phyloP scores from a whole-genome alignment of 1,284 basidiomycete genomes.

The Ceratobasidium sp. region DNA sequence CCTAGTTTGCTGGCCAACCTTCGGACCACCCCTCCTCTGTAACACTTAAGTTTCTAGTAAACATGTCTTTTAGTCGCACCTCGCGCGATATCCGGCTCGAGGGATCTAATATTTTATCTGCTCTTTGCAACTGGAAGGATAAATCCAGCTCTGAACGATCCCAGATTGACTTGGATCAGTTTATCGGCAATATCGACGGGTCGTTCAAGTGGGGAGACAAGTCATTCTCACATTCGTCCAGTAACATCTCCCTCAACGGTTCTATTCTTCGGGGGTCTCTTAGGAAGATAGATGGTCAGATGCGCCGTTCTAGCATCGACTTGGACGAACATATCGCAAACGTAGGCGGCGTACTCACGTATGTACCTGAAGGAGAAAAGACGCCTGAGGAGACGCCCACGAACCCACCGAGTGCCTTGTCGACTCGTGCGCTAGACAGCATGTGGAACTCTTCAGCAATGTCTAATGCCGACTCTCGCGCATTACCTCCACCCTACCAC shows the following conservation, averaged over 20 bases:
- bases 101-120: neutral
- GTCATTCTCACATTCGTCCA: neutral
- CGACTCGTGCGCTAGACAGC: conserved; percentile 4
- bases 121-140: neutral
- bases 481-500: conserved; percentile 68
- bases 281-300: neutral
- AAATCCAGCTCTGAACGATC: neutral
- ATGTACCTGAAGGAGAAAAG: neutral
- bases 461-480: neutral
- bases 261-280: neutral
- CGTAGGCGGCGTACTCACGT: neutral
- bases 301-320: neutral
- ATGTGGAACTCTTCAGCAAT: conserved; percentile 15
- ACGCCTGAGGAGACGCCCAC: neutral
- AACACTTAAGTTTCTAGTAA: no score
- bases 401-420: neutral
- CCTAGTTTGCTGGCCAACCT: no score
- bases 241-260: neutral
- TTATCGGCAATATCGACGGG: neutral
- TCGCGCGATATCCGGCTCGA: conserved; percentile 1
- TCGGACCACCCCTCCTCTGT: no score
- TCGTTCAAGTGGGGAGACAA: conserved; percentile 1
- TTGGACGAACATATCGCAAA: neutral
- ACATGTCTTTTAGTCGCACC: conserved; percentile 1
- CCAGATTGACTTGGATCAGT: neutral